These are phyloP conservation scores for Meira miltonrushii DNA, from an alignment of 1,284 basidiomycete species.

Conservation along the genomic window DNA sequence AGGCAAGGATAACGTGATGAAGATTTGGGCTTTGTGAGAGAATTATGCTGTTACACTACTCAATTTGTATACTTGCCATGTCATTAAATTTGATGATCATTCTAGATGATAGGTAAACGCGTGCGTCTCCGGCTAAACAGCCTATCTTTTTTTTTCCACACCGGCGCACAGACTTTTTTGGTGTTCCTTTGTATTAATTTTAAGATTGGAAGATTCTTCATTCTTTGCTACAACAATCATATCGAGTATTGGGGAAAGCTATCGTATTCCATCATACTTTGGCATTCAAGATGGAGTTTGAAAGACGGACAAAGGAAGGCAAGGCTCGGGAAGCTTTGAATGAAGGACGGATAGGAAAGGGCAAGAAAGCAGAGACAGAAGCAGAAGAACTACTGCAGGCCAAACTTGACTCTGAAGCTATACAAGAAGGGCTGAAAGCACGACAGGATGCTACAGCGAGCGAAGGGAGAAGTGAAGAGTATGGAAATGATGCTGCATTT, in stretches of 20 bases:
- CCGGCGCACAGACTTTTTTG: too few relatives aligned
- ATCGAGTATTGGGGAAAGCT: too few relatives aligned
- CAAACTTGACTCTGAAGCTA: neutral
- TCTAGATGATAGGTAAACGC: too few relatives aligned
- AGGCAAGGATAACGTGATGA: slow-evolving; percentile 77
- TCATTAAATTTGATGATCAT: too few relatives aligned
- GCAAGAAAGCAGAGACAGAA: neutral
- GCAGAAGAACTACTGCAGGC: neutral
- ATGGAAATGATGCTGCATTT: neutral
- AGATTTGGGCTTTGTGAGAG: slow-evolving; percentile 82
- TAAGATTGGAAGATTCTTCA: too few relatives aligned
- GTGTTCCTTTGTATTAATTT: too few relatives aligned
- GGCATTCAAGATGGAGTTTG: neutral
- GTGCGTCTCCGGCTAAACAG: too few relatives aligned
- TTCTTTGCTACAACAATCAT: too few relatives aligned
- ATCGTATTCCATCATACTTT: too few relatives aligned
- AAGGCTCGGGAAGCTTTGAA: slow-evolving; percentile 1
- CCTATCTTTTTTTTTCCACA: too few relatives aligned
- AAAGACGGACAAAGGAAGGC: slow-evolving; percentile 6
- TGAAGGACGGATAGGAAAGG: slow-evolving; percentile 4
- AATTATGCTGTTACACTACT: neutral
- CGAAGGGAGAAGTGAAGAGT: neutral
- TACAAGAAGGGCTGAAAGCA: neutral
- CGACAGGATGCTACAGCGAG: neutral
- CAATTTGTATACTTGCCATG: too few relatives aligned